Evolutionary conservation across 139 green algal genomes (phyloP), one percentile per base, ranked within the genome.

Genomic region (Zygnema circumcarinatum): DNA sequence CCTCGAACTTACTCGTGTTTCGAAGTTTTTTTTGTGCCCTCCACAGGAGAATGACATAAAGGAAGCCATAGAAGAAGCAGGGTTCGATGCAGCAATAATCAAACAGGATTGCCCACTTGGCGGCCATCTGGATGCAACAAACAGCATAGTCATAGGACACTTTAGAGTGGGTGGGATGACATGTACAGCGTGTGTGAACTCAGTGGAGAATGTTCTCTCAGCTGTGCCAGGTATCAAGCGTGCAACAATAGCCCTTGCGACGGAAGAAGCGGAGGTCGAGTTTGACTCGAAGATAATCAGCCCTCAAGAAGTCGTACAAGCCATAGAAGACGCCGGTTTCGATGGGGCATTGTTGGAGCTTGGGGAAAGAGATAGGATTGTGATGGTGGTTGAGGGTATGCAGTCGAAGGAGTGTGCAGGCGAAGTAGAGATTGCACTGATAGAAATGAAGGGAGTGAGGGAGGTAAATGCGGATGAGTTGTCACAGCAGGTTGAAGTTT

Each of bases 141-240:
- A 29, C 3, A 40, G 35, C 25, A 79, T 16, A 33, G 31, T 76
- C 29, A 86, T n/a, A 68, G 56, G 38, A 38, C 29, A 38, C 25
- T 76, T 38, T 68, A 38, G 35, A 52, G 38, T 97, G 16, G 84
- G 83, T 16, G 95, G 95, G 84, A 97, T 98, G 95, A 96, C 93
- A 0, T 98, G 95, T 84, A 91, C 91, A 2, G 92, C 94, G 33
- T 98, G 95, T 92, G 92, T 90, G 1, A 67, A 67, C 29, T 88
- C 89, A 7, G 93, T 98, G 32, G 95, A 98, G 89, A 52, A 52
- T 0, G 93, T 91, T 22, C 88, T 97, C 67, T 33, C 38, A 22
- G 87, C 75, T 2, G 42, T 94, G 54, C 72, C 74, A 0, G 95
- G 95, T 0, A 94, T 98, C 16, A 38, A 69, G 0, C 52, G 73